Percentiles rank a stretch among this genome's conserved stretches.
Evolutionary conservation across 768 basidiomycete species (phyloP).

Genomic region (Hysterangium stoloniferum): DNA sequence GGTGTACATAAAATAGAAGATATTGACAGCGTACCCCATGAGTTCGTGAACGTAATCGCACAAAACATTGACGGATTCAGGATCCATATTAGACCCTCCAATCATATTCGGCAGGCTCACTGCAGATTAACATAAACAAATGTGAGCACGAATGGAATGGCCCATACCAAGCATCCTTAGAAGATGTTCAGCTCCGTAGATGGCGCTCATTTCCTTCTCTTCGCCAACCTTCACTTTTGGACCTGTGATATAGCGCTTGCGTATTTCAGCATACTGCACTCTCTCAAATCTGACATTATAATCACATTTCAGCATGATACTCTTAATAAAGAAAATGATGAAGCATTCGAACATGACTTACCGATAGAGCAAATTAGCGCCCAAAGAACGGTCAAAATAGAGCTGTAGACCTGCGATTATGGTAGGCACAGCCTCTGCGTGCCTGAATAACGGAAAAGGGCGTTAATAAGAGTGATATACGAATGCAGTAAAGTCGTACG

Average conservation of each 20-base stretch:
- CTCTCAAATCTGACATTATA: constrained; percentile 59
- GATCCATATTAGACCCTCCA: constrained; percentile 81
- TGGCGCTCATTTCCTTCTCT: constrained; percentile 79
- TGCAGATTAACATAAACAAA: constrained; percentile 24
- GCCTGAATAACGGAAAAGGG: constrained; percentile 30
- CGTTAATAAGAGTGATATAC: neutral
- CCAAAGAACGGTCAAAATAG: constrained; percentile 90
- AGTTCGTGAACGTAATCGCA: constrained; percentile 88
- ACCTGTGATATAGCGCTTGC: constrained; percentile 67
- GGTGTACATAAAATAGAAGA: neutral
- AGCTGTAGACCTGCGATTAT: constrained; percentile 77
- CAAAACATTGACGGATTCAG: constrained; percentile 74
- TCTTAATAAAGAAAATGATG: neutral
- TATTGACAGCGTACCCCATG: constrained; percentile 47
- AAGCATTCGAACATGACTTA: neutral
- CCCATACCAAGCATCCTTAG: constrained; percentile 81
- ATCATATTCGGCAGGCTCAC: constrained; percentile 92
- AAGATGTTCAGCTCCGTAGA: constrained; percentile 94
- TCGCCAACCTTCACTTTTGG: constrained; percentile 55
- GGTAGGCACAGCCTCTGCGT: constrained; percentile 64
- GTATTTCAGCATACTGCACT: constrained; percentile 80
- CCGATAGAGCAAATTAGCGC: constrained; percentile 86
- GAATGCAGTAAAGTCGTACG: constrained; percentile 1
- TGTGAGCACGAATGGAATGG: neutral
- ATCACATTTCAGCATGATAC: neutral